Evolutionary conservation across 176 grass and related monocot genomes (phyloP).

Genomic region (Phragmites australis): DNA sequence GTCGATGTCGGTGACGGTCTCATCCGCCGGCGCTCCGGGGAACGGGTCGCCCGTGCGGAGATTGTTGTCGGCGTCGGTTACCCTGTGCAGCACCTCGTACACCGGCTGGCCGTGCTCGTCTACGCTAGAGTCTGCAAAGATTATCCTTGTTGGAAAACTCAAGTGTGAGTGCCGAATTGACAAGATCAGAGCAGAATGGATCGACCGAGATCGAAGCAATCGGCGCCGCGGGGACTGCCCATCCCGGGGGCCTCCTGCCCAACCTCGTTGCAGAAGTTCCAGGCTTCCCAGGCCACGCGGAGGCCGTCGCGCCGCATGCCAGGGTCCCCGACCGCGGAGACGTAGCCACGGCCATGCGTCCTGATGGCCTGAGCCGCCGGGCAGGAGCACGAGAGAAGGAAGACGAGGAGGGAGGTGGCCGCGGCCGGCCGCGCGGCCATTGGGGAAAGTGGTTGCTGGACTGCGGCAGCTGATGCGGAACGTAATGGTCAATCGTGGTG

Average conservation of each 20-base stretch:
- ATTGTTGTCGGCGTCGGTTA: conserved; percentile 64
- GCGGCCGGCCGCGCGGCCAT: conserved; percentile 9
- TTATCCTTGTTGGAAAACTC: background rate
- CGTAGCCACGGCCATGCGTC: conserved; percentile 23
- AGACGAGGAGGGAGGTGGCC: background rate
- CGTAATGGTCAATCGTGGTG: background rate
- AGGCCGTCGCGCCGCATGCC: conserved; percentile 82
- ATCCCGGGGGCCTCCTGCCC: conserved; percentile 72
- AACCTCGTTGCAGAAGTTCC: conserved; percentile 98
- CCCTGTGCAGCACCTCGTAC: conserved; percentile 57
- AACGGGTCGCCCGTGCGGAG: conserved; percentile 57
- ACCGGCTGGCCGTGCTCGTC: conserved; percentile 31
- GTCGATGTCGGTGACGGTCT: conserved; percentile 44
- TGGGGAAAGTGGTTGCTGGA: background rate
- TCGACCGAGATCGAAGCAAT: conserved; percentile 83
- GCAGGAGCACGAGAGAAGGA: background rate
- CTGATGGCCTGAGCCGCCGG: background rate
- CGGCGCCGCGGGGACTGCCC: conserved; percentile 86
- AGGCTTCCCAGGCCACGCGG: conserved; percentile 82
- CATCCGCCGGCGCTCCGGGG: background rate
- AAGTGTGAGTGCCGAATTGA: background rate
- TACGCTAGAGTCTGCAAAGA: conserved; percentile 16
- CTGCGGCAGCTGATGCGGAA: background rate
- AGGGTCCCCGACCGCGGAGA: conserved; percentile 77
- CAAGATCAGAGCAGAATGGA: background rate